Evolutionary conservation across 2,329 filamentous ascomycete genomes (phyloP), one percentile per base, ranked within the genome.

Genomic region (Beauveria rudraprayagi): DNA sequence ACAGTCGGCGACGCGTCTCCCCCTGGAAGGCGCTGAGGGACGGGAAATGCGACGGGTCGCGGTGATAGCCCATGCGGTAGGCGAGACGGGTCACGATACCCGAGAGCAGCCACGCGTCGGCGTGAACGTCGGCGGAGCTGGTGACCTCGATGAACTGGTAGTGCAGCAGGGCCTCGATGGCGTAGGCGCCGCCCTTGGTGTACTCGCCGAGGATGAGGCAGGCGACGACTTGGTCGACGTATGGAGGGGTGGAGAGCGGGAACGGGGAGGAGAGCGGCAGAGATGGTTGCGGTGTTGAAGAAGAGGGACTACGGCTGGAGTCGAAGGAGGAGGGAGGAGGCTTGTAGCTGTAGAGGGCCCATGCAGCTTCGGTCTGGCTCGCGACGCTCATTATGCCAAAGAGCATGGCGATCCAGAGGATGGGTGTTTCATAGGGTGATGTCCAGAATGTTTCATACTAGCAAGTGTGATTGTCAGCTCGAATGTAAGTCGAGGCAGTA

Each of bases 1-100:
- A 81, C 0, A 72, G 69, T 3, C 78, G 71, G 3, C 79, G 75
- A n/a, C 79, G 75, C 69, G 81, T 77, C 66, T 81, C 79, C 3
- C 71, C 73, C 28, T 79, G 74, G 46, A 80, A 80, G 0, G 75
- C 71, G 0, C 75, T 75, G 9, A 80, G 67, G 0, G 69, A 63
- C 1, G 73, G 65, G 1, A 79, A 66, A 40, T 75, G 73, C 9
- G 67, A 69, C 0, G 76, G 72, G 44, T 81, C 79, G 8, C 78
- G 73, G 58, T 80, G 77, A 53, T 81, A 81, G 1, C 78, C 78
- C 70, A 78, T 75, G 3, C 75, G 73, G 57, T 80, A 76, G 0
- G 78, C 78, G 19, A 80, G 72, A 1, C 78, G 74, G 1, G 75
- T 74, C 11, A 76, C 71, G 19, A 76, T 69, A 7, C 76, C 74